Base-by-base conservation (phyloP, 768 basidiomycete genomes). In the Hortiboletus flavorubellus region DNA sequence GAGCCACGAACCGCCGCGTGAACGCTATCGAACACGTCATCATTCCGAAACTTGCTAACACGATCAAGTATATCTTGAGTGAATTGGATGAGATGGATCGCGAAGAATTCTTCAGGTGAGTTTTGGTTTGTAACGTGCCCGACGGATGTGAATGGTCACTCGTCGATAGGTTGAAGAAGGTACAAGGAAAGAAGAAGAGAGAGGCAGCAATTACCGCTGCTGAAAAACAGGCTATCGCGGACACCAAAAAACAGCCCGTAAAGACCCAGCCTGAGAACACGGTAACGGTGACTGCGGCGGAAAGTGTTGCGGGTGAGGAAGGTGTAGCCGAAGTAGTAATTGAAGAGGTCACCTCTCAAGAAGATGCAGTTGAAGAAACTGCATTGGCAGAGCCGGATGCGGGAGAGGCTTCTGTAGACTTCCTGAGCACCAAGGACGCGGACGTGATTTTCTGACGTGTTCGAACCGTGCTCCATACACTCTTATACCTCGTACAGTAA, bases 21-120 rank as follows among this genome's bases (percentile, higher is more conserved):
- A 99, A 99, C 67, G 97, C 97, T 3, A 96, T 99, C 60, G 97
- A 99, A 65, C 93, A 99, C 69, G 86, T 99, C 60, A 79, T 99
- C 63, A 98, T 99, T 54, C 97, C 97, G 16, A 82, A 89, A 42
- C 76, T 99, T 47, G 96, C 98, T 44, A 98, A 98, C 72, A 98
- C 97, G 14, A 93, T 99, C 78, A 92, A 91, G 66, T 99, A 98
- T 70, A 98, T 99, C 69, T 80, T 93, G 66, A 96, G 93, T 54
- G 97, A 99, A 69, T 75, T 99, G 58, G 97, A 98, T 64, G 97
- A 99, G 73, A 98, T 97, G 94, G 97, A 99, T 73, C 83, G 93
- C 59, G 91, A 93, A 68, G 91, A 93, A 65, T 93, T 93, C 75
- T 93, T 95, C 76, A 80, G 93, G 92, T 87, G 39, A 42, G 79